Conservation (phyloP, 2,329 filamentous ascomycete species). For the Ophiocordyceps robertsii region DNA sequence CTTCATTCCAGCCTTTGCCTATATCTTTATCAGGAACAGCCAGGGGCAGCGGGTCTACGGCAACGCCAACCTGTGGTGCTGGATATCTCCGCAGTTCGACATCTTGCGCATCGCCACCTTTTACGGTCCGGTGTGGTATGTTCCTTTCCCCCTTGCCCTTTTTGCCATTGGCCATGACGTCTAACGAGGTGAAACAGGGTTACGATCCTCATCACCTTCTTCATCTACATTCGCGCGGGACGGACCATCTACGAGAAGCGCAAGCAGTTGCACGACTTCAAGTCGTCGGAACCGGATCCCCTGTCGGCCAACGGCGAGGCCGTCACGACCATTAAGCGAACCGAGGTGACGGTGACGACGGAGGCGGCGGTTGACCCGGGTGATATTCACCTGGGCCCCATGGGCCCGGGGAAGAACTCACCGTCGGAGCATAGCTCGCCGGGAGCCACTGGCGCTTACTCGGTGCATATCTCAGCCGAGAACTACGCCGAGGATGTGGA, state of each 20-base stretch:
- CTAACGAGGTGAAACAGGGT: constrained; percentile 29
- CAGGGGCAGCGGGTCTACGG: constrained; percentile 52
- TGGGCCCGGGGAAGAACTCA: constrained; percentile 7
- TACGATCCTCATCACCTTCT: constrained; percentile 44
- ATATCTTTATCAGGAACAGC: constrained; percentile 46
- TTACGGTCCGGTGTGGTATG: constrained; percentile 59
- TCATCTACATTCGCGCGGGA: constrained; percentile 55
- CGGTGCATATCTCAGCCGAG: constrained; percentile 34
- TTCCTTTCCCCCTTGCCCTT: not conserved
- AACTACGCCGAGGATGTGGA: constrained; percentile 6
- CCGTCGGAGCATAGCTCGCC: constrained; percentile 2
- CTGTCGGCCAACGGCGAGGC: constrained; percentile 26
- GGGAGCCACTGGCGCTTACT: constrained; percentile 23
- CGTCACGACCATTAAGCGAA: constrained; percentile 39
- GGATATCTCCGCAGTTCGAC: constrained; percentile 55
- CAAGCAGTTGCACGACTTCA: constrained; percentile 43
- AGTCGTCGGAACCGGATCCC: constrained; percentile 29
- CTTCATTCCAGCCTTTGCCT: constrained; percentile 53
- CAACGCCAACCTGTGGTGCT: constrained; percentile 69
- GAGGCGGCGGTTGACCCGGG: constrained; percentile 20
- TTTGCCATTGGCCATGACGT: no score
- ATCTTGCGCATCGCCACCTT: constrained; percentile 61
- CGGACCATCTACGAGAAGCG: constrained; percentile 55
- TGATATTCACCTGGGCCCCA: constrained; percentile 10
- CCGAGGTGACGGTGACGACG: constrained; percentile 49